Evolutionary conservation across 73 alveolate genomes (phyloP), one percentile per base, ranked within the genome.

Genomic region (Stentor coeruleus): DNA sequence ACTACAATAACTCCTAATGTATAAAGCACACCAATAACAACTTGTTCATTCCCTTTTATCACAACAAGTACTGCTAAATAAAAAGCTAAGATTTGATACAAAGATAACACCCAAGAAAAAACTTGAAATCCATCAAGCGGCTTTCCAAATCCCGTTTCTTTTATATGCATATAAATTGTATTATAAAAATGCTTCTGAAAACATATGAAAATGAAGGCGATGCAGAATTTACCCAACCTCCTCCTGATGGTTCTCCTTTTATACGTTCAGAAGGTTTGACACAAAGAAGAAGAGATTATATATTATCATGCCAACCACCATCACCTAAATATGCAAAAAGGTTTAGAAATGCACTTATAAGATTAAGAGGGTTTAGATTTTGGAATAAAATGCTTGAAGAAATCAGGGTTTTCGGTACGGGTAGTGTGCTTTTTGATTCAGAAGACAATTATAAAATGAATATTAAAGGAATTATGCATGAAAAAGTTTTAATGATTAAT

Each of bases 361-460:
- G 66, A 20, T 49, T 66, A 15, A 20, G 37, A 2, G 79, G 79
- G 11, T 66, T 66, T 33, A 37, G 79, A 28, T 11, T 66, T 20
- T 66, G n/a, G n/a, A 20, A 20, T 33, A 20, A 20, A 33, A 66
- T 66, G 79, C 79, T 66, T 66, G 79, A 84, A 57, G 90, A 84
- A 35, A 84, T 84, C 74, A 73, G 82, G 28, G 36, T 35, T 49
- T 84, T 76, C 77, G 90, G 90, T 55, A 84, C 90, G 6, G 82
- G 86, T n/a, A 76, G 86, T 3, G 72, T 76, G 42, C 72, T 84
- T 15, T 84, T 84, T 76, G 90, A 84, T 15, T 37, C 79, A 20
- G n/a, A 66, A 37, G 33, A 66, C 37, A 20, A 37, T 66, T 66
- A 66, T 66, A 66, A 66, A 66, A 33, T 11, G 37, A 66, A 66